Conservation (phyloP, 75 land plant genomes). For the Picea glauca region DNA sequence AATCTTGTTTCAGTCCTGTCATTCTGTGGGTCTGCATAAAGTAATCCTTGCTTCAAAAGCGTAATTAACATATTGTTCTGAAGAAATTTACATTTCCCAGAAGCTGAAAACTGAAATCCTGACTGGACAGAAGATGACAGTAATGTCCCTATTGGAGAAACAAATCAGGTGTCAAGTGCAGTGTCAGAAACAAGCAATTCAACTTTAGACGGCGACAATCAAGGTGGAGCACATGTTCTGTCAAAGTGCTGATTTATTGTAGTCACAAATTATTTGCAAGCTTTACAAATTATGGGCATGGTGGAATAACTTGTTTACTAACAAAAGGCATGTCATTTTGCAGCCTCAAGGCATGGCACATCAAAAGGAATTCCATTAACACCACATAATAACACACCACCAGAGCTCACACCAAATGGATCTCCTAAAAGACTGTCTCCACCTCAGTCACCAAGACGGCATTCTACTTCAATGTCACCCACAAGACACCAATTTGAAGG, state of each 20-base stretch:
- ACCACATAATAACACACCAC: constrained; percentile 50
- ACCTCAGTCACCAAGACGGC: constrained; percentile 42
- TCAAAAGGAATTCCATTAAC: constrained; percentile 21
- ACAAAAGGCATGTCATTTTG: constrained; percentile 3
- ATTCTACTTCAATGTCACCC: constrained; percentile 48
- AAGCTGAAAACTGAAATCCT: neutral
- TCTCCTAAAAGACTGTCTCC: constrained; percentile 55
- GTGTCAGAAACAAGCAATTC: constrained; percentile 32
- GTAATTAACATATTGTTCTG: neutral
- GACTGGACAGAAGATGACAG: constrained; percentile 26
- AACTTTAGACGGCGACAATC: constrained; percentile 22
- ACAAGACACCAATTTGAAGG: constrained; percentile 51
- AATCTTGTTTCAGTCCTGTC: neutral
- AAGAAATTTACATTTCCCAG: constrained; percentile 1
- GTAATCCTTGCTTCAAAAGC: neutral
- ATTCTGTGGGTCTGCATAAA: neutral
- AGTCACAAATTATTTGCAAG: neutral
- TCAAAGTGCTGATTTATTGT: neutral
- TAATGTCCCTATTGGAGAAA: constrained; percentile 10
- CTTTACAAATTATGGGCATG: neutral
- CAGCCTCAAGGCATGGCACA: constrained; percentile 32
- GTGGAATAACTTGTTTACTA: neutral
- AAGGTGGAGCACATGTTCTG: constrained; percentile 29
- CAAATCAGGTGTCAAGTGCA: constrained; percentile 18
- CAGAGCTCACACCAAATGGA: constrained; percentile 57